Evolutionary conservation across 2,329 filamentous ascomycete genomes (phyloP).

Genomic region (Tolypocladium nubicola): DNA sequence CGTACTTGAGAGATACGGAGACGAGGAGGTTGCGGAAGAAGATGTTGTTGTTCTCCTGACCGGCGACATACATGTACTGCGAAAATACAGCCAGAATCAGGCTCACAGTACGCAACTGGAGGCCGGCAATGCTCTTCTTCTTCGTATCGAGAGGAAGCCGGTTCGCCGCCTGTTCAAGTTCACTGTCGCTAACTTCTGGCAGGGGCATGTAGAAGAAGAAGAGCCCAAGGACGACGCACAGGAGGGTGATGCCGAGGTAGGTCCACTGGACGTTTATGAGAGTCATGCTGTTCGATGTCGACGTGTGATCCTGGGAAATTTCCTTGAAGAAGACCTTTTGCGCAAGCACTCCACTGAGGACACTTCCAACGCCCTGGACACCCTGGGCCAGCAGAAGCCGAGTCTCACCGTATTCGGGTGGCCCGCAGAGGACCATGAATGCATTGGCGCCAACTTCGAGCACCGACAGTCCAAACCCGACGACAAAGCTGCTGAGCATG

Average conservation of each 20-base stretch:
- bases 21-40: slow-evolving; percentile 46
- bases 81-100: slow-evolving; percentile 63
- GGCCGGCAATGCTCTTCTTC: slow-evolving; percentile 35
- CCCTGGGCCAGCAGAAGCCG: slow-evolving; percentile 67
- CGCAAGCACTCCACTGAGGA: slow-evolving; percentile 62
- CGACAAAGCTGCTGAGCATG: slow-evolving; percentile 62
- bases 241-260: slow-evolving; percentile 68
- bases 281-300: slow-evolving; percentile 24
- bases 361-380: slow-evolving; percentile 64
- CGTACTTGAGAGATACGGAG: slow-evolving; percentile 22
- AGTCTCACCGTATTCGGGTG: slow-evolving; percentile 60
- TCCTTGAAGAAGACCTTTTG: slow-evolving; percentile 63
- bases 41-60: slow-evolving; percentile 56
- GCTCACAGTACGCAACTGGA: slow-evolving; percentile 43
- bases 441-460: slow-evolving; percentile 76
- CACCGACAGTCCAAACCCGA: slow-evolving; percentile 65
- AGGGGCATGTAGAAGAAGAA: slow-evolving; percentile 61
- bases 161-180: slow-evolving; percentile 37
- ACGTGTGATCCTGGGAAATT: slow-evolving; percentile 28
- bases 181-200: slow-evolving; percentile 47
- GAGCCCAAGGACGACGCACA: slow-evolving; percentile 59
- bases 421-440: slow-evolving; percentile 62
- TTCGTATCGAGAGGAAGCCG: slow-evolving; percentile 38
- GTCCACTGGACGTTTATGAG: slow-evolving; percentile 75
- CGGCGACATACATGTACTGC: slow-evolving; percentile 71